A percentile compares a stretch with the other conserved stretches of the same genome.
Evolutionary conservation across 192 early-diverging fungal genomes (phyloP).

Genomic region (Irineochytrium annulatum): DNA sequence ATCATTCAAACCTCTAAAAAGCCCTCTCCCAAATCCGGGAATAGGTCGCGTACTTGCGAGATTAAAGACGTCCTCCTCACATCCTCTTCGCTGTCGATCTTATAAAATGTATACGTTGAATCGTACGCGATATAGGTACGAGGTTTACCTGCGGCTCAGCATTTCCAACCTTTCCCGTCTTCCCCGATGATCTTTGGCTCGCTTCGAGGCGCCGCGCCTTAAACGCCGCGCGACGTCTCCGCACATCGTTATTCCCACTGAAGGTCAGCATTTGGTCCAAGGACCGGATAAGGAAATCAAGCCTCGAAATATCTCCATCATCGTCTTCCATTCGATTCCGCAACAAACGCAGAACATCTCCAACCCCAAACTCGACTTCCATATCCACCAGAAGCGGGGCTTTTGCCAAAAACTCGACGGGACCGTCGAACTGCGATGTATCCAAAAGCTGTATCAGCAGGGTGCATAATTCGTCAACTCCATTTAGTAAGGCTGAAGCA

Average conservation of each 20-base stretch:
- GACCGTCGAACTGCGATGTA: constrained; percentile 51
- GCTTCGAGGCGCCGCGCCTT: neutral
- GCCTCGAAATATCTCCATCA: constrained; percentile 46
- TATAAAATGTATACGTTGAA: neutral
- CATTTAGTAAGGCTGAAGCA: constrained; percentile 3
- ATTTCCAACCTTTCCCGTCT: constrained; percentile 1
- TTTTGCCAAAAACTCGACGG: constrained; percentile 54
- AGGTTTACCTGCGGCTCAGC: neutral
- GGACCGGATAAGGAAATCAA: constrained; percentile 61
- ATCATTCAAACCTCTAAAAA: constrained; percentile 65
- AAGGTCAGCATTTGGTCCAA: constrained; percentile 66
- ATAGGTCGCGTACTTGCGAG: constrained; percentile 80
- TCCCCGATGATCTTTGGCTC: neutral
- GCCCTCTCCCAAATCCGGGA: constrained; percentile 84
- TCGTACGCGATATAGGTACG: neutral
- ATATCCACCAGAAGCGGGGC: constrained; percentile 84
- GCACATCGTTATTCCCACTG: constrained; percentile 44
- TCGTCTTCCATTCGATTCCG: constrained; percentile 19
- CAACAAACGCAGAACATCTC: constrained; percentile 36
- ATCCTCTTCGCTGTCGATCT: neutral
- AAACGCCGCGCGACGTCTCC: constrained; percentile 44
- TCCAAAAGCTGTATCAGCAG: constrained; percentile 61
- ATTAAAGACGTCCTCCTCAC: constrained; percentile 42
- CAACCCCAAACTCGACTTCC: constrained; percentile 68
- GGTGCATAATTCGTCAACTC: constrained; percentile 42